These are phyloP conservation scores for Tricholoma saponaceum DNA, from an alignment of 768 basidiomycete genomes.

Conservation along the genomic window DNA sequence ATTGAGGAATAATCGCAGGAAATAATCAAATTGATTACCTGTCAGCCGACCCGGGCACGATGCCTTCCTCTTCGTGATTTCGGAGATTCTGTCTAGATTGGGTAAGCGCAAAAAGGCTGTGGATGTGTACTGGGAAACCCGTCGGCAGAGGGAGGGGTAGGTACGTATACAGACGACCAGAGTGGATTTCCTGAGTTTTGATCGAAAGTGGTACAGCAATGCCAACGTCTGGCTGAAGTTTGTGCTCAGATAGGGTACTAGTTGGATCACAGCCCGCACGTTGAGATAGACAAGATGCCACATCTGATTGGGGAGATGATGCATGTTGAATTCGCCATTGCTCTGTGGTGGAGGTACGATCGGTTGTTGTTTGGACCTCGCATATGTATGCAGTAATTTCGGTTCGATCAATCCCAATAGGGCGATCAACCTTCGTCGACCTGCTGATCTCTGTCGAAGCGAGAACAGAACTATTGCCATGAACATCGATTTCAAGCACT, in stretches of 20 bases:
- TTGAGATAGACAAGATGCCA: conserved; percentile 20
- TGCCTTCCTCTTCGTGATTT: conserved; percentile 36
- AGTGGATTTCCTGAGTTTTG: neutral
- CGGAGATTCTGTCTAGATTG: conserved; percentile 40
- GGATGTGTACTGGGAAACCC: conserved; percentile 40
- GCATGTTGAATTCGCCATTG: conserved; percentile 33
- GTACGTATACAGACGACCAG: conserved; percentile 46
- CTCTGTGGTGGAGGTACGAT: conserved; percentile 9
- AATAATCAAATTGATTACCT: conserved; percentile 25
- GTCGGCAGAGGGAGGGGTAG: conserved; percentile 45
- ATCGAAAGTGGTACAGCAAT: conserved; percentile 30
- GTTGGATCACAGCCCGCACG: conserved; percentile 22
- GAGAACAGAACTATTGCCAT: conserved; percentile 16
- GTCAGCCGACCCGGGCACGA: conserved; percentile 34
- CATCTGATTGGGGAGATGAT: conserved; percentile 21
- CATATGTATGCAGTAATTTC: conserved; percentile 9
- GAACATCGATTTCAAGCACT: conserved; percentile 30
- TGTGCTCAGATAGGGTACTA: conserved; percentile 29
- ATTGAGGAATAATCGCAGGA: neutral
- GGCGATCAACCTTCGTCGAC: neutral
- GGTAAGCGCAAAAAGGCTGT: conserved; percentile 44
- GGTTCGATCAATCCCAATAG: neutral
- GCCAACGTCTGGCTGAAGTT: conserved; percentile 35
- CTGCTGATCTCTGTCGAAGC: conserved; percentile 16
- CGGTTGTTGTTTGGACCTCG: conserved; percentile 12